A percentile compares a stretch with the other conserved stretches of the same genome.
phyloP scores from a whole-genome alignment of 1,284 basidiomycete genomes.

The Rhodotorula sp. region DNA sequence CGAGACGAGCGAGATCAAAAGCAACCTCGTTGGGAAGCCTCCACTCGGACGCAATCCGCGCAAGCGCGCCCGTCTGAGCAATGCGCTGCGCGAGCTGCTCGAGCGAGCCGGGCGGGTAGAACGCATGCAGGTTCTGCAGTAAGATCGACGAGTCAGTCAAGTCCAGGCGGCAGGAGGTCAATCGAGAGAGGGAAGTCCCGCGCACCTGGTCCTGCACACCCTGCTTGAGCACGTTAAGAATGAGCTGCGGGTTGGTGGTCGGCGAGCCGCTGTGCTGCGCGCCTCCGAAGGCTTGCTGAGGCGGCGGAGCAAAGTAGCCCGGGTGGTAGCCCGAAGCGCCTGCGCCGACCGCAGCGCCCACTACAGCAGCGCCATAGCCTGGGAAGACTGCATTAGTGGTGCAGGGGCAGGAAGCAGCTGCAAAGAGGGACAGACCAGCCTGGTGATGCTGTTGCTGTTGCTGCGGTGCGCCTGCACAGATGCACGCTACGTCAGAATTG shows the following conservation, averaged over 20 bases:
- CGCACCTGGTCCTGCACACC: slow-evolving; percentile 16
- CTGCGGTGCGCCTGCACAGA: not conserved
- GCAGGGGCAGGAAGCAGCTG: not conserved
- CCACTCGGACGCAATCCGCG: slow-evolving; percentile 53
- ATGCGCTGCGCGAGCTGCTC: slow-evolving; percentile 54
- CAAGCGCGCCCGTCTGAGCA: slow-evolving; percentile 51
- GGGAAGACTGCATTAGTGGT: not conserved
- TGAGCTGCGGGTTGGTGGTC: not conserved
- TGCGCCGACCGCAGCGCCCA: not conserved
- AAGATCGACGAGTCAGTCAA: not conserved
- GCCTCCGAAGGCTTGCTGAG: not conserved
- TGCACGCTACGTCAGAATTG: not conserved
- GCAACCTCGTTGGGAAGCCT: slow-evolving; percentile 54
- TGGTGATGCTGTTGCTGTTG: not conserved
- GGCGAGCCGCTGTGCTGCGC: not conserved
- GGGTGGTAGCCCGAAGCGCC: not conserved
- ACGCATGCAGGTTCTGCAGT: slow-evolving; percentile 14
- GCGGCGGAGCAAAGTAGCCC: not conserved
- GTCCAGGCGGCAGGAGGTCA: not conserved
- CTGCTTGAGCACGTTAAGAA: slow-evolving; percentile 1
- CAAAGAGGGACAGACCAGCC: not conserved
- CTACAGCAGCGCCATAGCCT: not conserved
- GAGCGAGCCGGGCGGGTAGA: slow-evolving; percentile 45
- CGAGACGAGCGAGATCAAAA: slow-evolving; percentile 52
- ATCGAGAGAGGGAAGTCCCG: too few species aligned